Evolutionary conservation across 306 rosid species (phyloP).

Genomic region (Medicago truncatula): DNA sequence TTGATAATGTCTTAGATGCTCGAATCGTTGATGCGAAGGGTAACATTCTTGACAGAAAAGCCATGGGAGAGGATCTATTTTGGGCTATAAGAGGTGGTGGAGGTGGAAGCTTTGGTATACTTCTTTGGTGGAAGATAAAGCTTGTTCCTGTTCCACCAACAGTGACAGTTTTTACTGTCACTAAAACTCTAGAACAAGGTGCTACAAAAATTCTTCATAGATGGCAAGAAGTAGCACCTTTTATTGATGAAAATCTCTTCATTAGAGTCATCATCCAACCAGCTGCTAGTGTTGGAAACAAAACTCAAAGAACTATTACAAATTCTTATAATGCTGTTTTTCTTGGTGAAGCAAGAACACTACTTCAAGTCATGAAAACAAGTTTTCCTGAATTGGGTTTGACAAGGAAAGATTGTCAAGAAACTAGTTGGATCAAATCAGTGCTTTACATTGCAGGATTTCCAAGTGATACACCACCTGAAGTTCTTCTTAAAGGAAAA

Average conservation of each 20-base stretch:
- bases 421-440: slow-evolving; percentile 74
- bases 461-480: slow-evolving; percentile 44
- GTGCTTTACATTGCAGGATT: slow-evolving; percentile 52
- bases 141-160: slow-evolving; percentile 63
- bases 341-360: slow-evolving; percentile 53
- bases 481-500: slow-evolving; percentile 51
- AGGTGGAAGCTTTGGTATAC: slow-evolving; percentile 67
- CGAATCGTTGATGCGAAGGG: slow-evolving; percentile 60
- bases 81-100: slow-evolving; percentile 87
- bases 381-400: slow-evolving; percentile 74
- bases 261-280: slow-evolving; percentile 53
- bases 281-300: slow-evolving; percentile 24
- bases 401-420: slow-evolving; percentile 46
- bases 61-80: slow-evolving; percentile 75
- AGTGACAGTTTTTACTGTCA: slow-evolving; percentile 60
- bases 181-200: slow-evolving; percentile 50
- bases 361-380: slow-evolving; percentile 44
- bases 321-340: slow-evolving; percentile 48
- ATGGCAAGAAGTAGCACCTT: slow-evolving; percentile 66
- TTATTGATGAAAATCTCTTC: slow-evolving; percentile 59
- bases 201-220: slow-evolving; percentile 52
- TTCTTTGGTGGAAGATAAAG: slow-evolving; percentile 68
- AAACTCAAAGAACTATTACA: slow-evolving; percentile 42
- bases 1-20: slow-evolving; percentile 68
- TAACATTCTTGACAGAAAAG: slow-evolving; percentile 51